Base-by-base conservation (phyloP, 768 basidiomycete genomes). In the Boletellus ananiceps region DNA sequence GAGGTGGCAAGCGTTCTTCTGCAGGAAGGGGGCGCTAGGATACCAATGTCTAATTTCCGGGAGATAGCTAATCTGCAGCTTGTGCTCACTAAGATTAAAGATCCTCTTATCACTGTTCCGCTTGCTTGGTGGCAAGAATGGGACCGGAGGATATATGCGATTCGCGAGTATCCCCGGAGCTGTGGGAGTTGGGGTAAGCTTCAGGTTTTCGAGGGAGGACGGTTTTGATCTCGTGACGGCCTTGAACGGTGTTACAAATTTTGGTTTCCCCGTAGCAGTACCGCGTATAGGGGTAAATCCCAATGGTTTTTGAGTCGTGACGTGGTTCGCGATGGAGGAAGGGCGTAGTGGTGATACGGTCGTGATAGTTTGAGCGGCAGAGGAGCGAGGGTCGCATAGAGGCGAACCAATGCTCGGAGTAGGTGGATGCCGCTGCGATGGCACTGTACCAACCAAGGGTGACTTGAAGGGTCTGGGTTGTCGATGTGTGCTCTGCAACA, bases 181-280 rank as follows among this genome's bases (percentile, higher is more conserved):
- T 2, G 50, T 19, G 8, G 57, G 44, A 4, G 50, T 46, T 29
- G 38, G 16, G 19, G 51, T 19, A 35, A 21, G 37, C 16, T 44
- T 37, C 15, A 19, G 27, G 12, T 41, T 33, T 44, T 52, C 58
- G 14, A 33, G 19, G 33, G 19, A n/a, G 29, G 40, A 40, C 34
- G 46, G 15, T 13, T 19, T 41, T 15, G 44, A 76, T 52, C 68
- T 69, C 69, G 77, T 70, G 23, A 75, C 77, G 5, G 64, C 46
- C 57, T 84, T 86, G 62, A 86, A 86, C 0, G 83, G 83, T 2
- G 83, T 84, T 7, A 75, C 65, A 51, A 84, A 84, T n/a, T 71
- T 71, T 29, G 57, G 52, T 52, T 50, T 61, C 9, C 71, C 66
- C 31, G 72, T 66, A 6, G 65, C 64, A 27, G 52, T 63, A 43